Conservation (phyloP, 2,329 filamentous ascomycete genomes). For the Calcarisporium arbuscula region DNA sequence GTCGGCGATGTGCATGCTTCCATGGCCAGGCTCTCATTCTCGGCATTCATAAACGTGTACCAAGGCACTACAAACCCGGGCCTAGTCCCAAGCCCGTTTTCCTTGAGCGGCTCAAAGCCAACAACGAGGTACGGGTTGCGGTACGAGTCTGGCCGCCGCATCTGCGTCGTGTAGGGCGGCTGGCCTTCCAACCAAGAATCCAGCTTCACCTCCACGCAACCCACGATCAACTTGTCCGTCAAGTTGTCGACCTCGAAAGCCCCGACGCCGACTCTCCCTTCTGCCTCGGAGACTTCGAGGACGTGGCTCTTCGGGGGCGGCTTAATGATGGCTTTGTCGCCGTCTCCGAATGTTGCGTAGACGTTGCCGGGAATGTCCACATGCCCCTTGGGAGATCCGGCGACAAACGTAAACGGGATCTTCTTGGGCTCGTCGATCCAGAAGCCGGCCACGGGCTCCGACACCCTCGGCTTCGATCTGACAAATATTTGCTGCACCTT, state of each 20-base stretch:
- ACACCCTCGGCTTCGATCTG: not conserved
- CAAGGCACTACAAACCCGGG: constrained; percentile 1
- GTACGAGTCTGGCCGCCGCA: not conserved
- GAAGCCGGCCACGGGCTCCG: constrained; percentile 1
- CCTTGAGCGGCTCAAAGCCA: not conserved
- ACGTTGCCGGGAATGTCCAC: not conserved
- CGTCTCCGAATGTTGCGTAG: not conserved
- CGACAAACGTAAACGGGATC: not conserved
- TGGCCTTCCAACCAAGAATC: not conserved
- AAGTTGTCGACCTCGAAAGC: not conserved
- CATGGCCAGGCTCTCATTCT: not conserved
- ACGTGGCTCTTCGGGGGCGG: not conserved
- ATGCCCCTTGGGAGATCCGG: not conserved
- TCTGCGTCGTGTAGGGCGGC: not conserved
- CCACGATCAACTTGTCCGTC: not conserved
- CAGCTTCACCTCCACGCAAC: not conserved
- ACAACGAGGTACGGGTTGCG: not conserved
- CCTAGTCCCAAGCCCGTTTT: not conserved
- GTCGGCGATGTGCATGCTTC: not conserved
- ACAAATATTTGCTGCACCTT: not conserved
- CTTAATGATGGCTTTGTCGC: not conserved
- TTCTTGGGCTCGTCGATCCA: not conserved
- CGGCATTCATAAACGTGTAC: constrained; percentile 2
- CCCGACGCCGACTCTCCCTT: not conserved
- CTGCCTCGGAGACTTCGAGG: not conserved